Base-by-base conservation (phyloP, 139 green algal species). In the Coccomyxa sp. region DNA sequence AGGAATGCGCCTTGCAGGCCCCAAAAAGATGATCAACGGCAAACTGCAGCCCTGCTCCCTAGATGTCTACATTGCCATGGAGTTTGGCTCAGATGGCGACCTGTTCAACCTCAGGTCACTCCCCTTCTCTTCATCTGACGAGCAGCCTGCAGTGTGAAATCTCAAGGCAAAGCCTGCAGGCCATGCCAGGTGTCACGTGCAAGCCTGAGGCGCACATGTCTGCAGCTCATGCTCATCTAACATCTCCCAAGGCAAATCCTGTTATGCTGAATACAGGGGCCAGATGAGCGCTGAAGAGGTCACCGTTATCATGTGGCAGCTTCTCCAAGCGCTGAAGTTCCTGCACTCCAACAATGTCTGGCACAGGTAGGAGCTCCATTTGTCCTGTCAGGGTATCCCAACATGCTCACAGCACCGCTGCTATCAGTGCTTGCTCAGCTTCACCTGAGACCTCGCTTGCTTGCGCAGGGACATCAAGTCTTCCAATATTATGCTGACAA, bases 1-100 rank as follows among this genome's bases (percentile, higher is more conserved):
- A 64, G 27, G 50, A 6, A 6, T 64, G 50, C 27, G 6, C 64
- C 36, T 18, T 73, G 27, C 85, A 94, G 90, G 88, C 10, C 82
- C 81, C 3, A 88, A 79, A 69, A 88, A 83, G 16, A 55, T 92
- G 33, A 73, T 91, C 6, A 38, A 77, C 8, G 94, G 93, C 55
- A 78, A 88, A 64, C 86, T 97, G 41, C 86, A 95, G 22, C 76
- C 86, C 74, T 83, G 80, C 29, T 90, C 75, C 38, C 79, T 96
- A 3, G 94, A 98, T 81, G 70, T 94, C 33, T 98, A 98, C 89
- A 84, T 97, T 16, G 88, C 87, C 2, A 86, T 93, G 72, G 94
- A 98, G 86, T 93, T 89, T 74, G 88, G 82, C 6, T 82, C 91
- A 8, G 82, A 86, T 14, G 92, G 92, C 0, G 90, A 95, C 79